These are phyloP conservation scores for Chloromonas sp. DNA, from an alignment of 163 green algal genomes.

Conservation along the genomic window DNA sequence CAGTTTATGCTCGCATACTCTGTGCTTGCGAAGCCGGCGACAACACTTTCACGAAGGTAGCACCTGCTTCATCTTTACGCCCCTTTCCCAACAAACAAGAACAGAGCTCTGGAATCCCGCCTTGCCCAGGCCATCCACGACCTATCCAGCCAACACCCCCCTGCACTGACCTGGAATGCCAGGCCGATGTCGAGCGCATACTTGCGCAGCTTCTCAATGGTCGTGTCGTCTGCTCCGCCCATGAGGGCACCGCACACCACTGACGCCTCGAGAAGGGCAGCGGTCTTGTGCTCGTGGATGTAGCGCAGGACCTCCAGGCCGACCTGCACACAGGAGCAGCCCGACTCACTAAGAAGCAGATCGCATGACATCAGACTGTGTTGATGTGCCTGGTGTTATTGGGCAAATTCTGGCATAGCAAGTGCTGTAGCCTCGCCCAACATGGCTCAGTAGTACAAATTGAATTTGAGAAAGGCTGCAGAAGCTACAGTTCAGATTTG, in stretches of 20 bases:
- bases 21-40: no score
- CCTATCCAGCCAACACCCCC: neutral
- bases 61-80: no score
- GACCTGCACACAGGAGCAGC: conserved; percentile 30
- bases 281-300: conserved; percentile 99
- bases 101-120: no score
- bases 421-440: neutral
- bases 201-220: conserved; percentile 82
- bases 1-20: no score
- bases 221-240: conserved; percentile 75
- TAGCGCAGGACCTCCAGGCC: conserved; percentile 89
- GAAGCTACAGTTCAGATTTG: no score
- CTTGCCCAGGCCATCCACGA: no score
- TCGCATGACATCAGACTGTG: neutral
- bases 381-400: no score
- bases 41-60: no score
- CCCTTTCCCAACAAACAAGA: no score
- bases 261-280: conserved; percentile 88
- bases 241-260: conserved; percentile 90
- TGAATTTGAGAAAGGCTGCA: no score
- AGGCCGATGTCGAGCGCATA: conserved; percentile 94
- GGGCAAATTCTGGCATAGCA: no score
- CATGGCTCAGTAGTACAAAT: neutral
- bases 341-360: neutral
- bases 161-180: conserved; percentile 83